A percentile compares a stretch with the other conserved stretches of the same genome.
Conservation (phyloP, 192 early-diverging fungal genomes). For the Backusella psychrophila region DNA sequence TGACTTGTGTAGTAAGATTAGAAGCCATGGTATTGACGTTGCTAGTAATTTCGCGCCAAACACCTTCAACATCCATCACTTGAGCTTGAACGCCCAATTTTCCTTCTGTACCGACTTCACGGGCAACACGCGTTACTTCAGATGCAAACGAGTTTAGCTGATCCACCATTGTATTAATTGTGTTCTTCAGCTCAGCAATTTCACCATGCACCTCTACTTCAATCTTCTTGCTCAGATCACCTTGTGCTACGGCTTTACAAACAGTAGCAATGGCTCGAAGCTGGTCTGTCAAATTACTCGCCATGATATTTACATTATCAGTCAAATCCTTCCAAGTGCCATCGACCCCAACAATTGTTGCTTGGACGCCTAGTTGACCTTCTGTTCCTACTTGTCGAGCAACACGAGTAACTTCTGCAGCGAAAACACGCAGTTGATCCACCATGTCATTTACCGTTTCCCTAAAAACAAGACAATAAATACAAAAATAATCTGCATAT, state of each 20-base stretch:
- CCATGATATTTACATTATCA: conserved; percentile 58
- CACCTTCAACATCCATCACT: conserved; percentile 68
- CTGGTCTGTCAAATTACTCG: conserved; percentile 50
- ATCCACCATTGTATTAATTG: conserved; percentile 61
- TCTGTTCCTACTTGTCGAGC: conserved; percentile 61
- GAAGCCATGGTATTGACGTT: conserved; percentile 65
- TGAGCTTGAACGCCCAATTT: conserved; percentile 74
- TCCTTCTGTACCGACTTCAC: conserved; percentile 66
- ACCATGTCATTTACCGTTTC: conserved; percentile 21
- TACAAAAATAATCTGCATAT: too few relatives aligned
- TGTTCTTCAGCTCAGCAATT: conserved; percentile 53
- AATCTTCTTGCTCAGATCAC: conserved; percentile 48
- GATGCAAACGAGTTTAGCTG: conserved; percentile 57
- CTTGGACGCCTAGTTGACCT: conserved; percentile 55
- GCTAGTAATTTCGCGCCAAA: conserved; percentile 69
- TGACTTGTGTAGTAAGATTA: conserved; percentile 62
- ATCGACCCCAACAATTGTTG: conserved; percentile 52
- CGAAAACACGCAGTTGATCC: conserved; percentile 53
- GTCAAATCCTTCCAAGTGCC: conserved; percentile 57
- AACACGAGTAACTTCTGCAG: conserved; percentile 59
- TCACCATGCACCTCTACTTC: conserved; percentile 53
- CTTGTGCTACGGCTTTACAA: conserved; percentile 48
- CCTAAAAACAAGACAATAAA: not conserved
- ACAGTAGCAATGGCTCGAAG: conserved; percentile 53
- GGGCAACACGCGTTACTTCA: conserved; percentile 61